Base-by-base conservation (phyloP, 257 asterid genomes). In the Jasminum sambac region DNA sequence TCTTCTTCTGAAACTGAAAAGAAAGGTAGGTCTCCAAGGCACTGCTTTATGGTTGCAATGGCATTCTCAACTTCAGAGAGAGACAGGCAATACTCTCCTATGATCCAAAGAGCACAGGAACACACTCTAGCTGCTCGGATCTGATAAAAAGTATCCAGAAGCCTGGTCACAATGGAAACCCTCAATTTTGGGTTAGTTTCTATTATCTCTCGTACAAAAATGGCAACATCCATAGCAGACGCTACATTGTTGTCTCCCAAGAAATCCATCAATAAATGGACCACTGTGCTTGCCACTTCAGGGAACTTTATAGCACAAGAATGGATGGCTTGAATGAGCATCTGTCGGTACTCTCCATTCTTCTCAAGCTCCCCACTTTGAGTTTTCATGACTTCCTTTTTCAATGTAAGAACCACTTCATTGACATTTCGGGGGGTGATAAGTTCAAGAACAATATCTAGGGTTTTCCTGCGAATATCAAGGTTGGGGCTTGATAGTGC, bases 321-420 rank as follows among this genome's bases (percentile, higher is more conserved):
- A 88, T 92, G 98, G 68, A 92, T 92, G 52, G 98, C 96, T 87
- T 92, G 96, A 77, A 92, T 92, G 80, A 92, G 96, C 95, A 92
- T 86, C 73, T 92, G 98, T 13, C 98, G 95, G 67, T 90, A 92
- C 74, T 92, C 98, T 5, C 92, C 96, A 41, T 88, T 90, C 87
- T 92, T 92, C 85, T 92, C 98, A 70, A 87, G 88, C 79, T 92
- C 98, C 75, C 91, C 92, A 14, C 89, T 79, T 80, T 92, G 98
- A 69, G 98, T 92, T 84, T 92, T 92, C 88, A 92, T 82, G 62
- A 92, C 96, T 85, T 92, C 98, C 85, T 92, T 92, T 87, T 92
- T 92, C 77, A 92, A 76, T 46, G 95, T 88, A 64, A 85, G 96
- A 81, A 92, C 96, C 67, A 90, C 96, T 85, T 92, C 98, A 52